Evolutionary conservation across 2,329 filamentous ascomycete species (phyloP).

Genomic region (Penicillium sp.): DNA sequence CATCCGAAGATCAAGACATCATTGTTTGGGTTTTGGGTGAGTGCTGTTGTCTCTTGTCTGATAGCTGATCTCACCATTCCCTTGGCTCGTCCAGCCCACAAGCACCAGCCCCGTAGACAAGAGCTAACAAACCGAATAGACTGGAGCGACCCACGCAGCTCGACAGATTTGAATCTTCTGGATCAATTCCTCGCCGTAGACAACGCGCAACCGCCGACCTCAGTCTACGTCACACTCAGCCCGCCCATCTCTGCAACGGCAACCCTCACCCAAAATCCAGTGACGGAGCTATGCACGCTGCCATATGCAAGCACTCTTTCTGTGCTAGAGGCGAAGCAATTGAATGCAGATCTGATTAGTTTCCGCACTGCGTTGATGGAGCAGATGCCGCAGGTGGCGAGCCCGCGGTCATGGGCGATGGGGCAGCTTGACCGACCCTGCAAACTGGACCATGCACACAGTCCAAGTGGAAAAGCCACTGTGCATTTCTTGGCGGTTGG

Average conservation of each 20-base stretch:
- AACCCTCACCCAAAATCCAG: slow-evolving; percentile 40
- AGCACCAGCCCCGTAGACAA: neutral
- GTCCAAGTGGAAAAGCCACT: slow-evolving; percentile 44
- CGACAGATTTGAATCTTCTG: slow-evolving; percentile 20
- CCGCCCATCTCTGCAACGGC: slow-evolving; percentile 28
- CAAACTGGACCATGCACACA: slow-evolving; percentile 34
- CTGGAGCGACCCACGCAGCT: slow-evolving; percentile 35
- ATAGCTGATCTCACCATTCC: neutral
- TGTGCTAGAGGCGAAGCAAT: slow-evolving; percentile 26
- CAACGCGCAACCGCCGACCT: slow-evolving; percentile 20
- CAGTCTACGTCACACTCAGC: slow-evolving; percentile 34
- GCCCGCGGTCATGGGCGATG: slow-evolving; percentile 35
- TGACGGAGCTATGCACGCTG: slow-evolving; percentile 52
- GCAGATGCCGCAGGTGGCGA: slow-evolving; percentile 29
- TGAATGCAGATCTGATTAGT: slow-evolving; percentile 36
- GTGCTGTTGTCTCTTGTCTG: slow-evolving; percentile 3
- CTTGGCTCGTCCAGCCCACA: neutral
- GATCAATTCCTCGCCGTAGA: slow-evolving; percentile 26
- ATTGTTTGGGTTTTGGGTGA: slow-evolving; percentile 42
- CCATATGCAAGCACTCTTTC: slow-evolving; percentile 43
- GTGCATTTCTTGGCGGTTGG: slow-evolving; percentile 50
- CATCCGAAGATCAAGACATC: slow-evolving; percentile 37
- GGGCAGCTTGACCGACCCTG: slow-evolving; percentile 41
- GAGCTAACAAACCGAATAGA: slow-evolving; percentile 22
- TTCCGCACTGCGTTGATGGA: slow-evolving; percentile 41